Base-by-base conservation (phyloP, 768 basidiomycete genomes). In the Lyophyllum atratum region DNA sequence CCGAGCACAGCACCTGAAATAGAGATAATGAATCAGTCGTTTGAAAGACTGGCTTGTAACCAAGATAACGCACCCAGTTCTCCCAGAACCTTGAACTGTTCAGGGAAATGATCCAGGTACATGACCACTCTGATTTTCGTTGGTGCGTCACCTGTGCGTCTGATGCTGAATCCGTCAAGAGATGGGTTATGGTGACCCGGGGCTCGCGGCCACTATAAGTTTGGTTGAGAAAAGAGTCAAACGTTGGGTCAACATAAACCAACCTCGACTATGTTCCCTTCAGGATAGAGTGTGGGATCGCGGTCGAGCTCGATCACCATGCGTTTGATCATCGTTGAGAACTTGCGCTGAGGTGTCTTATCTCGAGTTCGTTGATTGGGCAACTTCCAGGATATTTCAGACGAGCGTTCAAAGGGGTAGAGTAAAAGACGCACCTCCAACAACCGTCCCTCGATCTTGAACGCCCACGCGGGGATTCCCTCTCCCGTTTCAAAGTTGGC, bases 241-340 rank as follows among this genome's bases (percentile, higher is more conserved):
- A 24, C 44, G 21, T 64, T 48, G 21, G 26, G 15, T 34, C 11
- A 4, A 34, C 26, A 10, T 25, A 40, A 15, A 53, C 81, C 33
- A 59, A 94, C 95, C 84, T 97, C 95, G 33, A 96, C 85, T 15
- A 95, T 86, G 64, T 95, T 96, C 21, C 87, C 85, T 49, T 96
- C 93, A 1, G 90, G 83, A 67, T 91, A 95, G 44, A 91, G 70
- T 4, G 81, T 76, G 4, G 91, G 83, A 69, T 96, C 93, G 17
- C 92, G 83, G 63, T 96, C 95, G 31, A 96, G 75, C 63, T 98
- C 95, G 14, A 97, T 80, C 5, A 93, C 77, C 81, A 95, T 85
- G 26, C 85, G 80, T 68, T 92, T 92, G 54, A 97, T 80, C 63
- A 95, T 78, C 0, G 90, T 88, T 2, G 93, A 92, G 70, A 97